Evolutionary conservation across 352 stramenopile genomes (phyloP).

Genomic region (Phytophthora quininea): DNA sequence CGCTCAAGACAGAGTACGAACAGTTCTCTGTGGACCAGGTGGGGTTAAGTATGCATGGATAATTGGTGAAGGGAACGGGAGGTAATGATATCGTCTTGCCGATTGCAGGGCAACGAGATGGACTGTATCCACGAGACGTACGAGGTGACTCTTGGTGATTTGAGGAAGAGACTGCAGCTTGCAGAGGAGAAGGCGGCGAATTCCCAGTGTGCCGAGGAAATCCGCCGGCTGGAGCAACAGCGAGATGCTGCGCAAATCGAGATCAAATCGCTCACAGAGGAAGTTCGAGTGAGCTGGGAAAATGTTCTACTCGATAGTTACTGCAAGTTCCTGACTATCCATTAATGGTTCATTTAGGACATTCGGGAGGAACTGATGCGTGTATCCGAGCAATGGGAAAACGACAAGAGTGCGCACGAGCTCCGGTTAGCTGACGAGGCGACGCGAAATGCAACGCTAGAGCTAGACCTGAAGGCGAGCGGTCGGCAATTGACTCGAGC

Average conservation of each 20-base stretch:
- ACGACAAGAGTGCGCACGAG: constrained; percentile 48
- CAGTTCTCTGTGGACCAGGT: constrained; percentile 82
- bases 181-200: constrained; percentile 50
- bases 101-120: constrained; percentile 64
- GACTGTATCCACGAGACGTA: constrained; percentile 78
- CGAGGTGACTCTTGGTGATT: constrained; percentile 56
- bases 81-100: background rate
- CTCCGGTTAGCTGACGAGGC: constrained; percentile 57
- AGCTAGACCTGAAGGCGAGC: constrained; percentile 66
- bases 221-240: constrained; percentile 66
- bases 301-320: too few species aligned
- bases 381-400: constrained; percentile 39
- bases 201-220: constrained; percentile 41
- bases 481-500: constrained; percentile 45
- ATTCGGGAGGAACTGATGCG: constrained; percentile 53
- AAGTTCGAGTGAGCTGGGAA: constrained; percentile 53
- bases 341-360: constrained; percentile 40
- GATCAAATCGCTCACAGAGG: constrained; percentile 63
- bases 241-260: constrained; percentile 55
- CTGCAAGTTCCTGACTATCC: background rate
- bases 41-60: background rate
- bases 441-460: constrained; percentile 44
- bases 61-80: background rate
- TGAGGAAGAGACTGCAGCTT: constrained; percentile 56
- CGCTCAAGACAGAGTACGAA: constrained; percentile 87